Conservation (phyloP, 495 filamentous ascomycete genomes). For the Chaetomium fimeti region DNA sequence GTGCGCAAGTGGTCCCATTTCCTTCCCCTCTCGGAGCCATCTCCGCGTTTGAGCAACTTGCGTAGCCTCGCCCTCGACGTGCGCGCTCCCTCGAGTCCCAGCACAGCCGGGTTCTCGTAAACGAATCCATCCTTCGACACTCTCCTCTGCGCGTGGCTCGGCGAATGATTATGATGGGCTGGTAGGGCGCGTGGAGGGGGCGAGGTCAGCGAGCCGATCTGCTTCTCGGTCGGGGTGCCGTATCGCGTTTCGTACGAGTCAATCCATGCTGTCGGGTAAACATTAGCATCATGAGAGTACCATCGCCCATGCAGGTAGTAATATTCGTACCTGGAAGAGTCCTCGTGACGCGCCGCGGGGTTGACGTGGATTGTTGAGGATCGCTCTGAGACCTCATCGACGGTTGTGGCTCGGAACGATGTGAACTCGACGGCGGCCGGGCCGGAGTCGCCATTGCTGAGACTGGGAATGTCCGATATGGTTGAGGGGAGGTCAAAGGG, state of each 20-base stretch:
- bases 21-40: slow-evolving; percentile 44
- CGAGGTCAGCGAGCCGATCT: slow-evolving; percentile 28
- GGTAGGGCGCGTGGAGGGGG: slow-evolving; percentile 53
- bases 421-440: slow-evolving; percentile 30
- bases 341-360: slow-evolving; percentile 27
- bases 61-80: slow-evolving; percentile 26
- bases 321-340: slow-evolving; percentile 44
- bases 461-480: neutral
- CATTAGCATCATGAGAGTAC: slow-evolving; percentile 22
- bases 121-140: slow-evolving; percentile 56
- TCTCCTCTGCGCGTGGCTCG: slow-evolving; percentile 46
- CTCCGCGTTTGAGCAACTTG: slow-evolving; percentile 36
- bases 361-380: slow-evolving; percentile 10
- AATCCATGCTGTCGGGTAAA: slow-evolving; percentile 50
- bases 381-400: slow-evolving; percentile 25
- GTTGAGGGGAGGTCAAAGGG: neutral
- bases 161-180: slow-evolving; percentile 61
- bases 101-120: slow-evolving; percentile 39
- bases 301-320: neutral
- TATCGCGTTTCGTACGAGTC: slow-evolving; percentile 48
- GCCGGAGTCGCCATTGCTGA: slow-evolving; percentile 25
- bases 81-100: slow-evolving; percentile 30
- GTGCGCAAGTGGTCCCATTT: slow-evolving; percentile 59
- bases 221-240: slow-evolving; percentile 39
- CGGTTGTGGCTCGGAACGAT: slow-evolving; percentile 27